phyloP scores from a whole-genome alignment of 768 basidiomycete species.

The Crassisporium funariophilum region DNA sequence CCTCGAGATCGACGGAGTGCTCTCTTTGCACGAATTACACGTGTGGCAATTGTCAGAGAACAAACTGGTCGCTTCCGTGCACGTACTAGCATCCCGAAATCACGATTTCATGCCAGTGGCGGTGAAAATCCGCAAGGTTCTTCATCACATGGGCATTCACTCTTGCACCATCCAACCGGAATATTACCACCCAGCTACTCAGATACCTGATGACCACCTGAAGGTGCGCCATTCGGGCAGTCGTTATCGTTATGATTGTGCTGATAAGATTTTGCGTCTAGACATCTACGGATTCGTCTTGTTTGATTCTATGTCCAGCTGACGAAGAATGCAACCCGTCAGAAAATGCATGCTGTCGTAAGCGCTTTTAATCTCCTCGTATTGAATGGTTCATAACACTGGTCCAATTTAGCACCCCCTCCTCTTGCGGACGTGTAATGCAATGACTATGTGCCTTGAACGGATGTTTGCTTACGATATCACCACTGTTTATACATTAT shows the following conservation, averaged over 20 bases:
- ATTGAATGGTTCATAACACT: slow-evolving; percentile 9
- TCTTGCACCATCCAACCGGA: slow-evolving; percentile 95
- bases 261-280: too few relatives aligned
- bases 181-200: slow-evolving; percentile 47
- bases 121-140: slow-evolving; percentile 75
- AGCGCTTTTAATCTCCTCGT: slow-evolving; percentile 31
- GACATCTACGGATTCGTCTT: slow-evolving; percentile 57
- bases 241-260: slow-evolving; percentile 10
- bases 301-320: slow-evolving; percentile 72
- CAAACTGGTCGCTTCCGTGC: slow-evolving; percentile 94
- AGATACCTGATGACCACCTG: slow-evolving; percentile 47
- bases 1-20: slow-evolving; percentile 78
- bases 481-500: slow-evolving; percentile 15
- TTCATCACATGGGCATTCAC: slow-evolving; percentile 93
- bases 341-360: slow-evolving; percentile 82
- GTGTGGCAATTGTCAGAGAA: slow-evolving; percentile 97
- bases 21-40: slow-evolving; percentile 91
- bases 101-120: slow-evolving; percentile 93
- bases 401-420: slow-evolving; percentile 45
- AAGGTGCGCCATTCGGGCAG: too few relatives aligned
- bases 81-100: slow-evolving; percentile 80
- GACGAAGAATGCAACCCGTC: slow-evolving; percentile 67
- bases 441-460: slow-evolving; percentile 2
- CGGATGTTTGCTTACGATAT: slow-evolving; percentile 6
- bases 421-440: slow-evolving; percentile 44